Base-by-base conservation (phyloP, 2,329 filamentous ascomycete species). In the Pseudopithomyces maydicus region DNA sequence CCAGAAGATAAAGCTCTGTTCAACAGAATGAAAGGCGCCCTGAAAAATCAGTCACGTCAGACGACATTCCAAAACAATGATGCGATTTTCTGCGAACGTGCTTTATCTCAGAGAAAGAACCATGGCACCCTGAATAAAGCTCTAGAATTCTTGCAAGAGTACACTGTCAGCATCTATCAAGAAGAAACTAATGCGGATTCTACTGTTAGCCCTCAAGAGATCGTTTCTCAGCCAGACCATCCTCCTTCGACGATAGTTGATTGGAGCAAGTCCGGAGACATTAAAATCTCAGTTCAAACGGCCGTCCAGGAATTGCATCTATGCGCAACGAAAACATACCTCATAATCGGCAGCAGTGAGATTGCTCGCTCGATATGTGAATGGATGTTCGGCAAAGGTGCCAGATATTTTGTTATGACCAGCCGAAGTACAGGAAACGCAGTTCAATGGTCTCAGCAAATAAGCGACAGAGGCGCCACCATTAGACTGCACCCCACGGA, bases 371-470 rank as follows among this genome's bases (percentile, higher is more conserved):
- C 60, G 3, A 49, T 68, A 3, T 48, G 51, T 11, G 42, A 56
- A 35, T 68, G 62, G 62, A 65, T 68, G 65, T 22, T 61, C 2
- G 42, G 26, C 12, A 48, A 56, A 36, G 64, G 60, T 4, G 65
- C 63, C 4, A 56, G 43, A 12, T 52, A 49, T 36, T 39, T 65
- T 15, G 44, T 63, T 6, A 39, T 82, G 6, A 72, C 76, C 0
- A 80, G 77, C 44, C 74, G 80, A 1, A 72, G 68, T 14, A 72
- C 77, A 8, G 61, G 70, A 14, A 52, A 76, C 5, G 65, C 76
- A 14, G 22, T 48, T 19, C 36, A 26, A 11, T 52, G 62, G 61
- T 17, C 56, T 41, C 45, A 33, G 23, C n/a, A 56, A 1, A 52
- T 60, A 50, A 6, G 1, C 11, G n/a, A 20, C 1, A 52, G 53